Evolutionary conservation across 768 basidiomycete species (phyloP).

Genomic region (Baorangia bicolor): DNA sequence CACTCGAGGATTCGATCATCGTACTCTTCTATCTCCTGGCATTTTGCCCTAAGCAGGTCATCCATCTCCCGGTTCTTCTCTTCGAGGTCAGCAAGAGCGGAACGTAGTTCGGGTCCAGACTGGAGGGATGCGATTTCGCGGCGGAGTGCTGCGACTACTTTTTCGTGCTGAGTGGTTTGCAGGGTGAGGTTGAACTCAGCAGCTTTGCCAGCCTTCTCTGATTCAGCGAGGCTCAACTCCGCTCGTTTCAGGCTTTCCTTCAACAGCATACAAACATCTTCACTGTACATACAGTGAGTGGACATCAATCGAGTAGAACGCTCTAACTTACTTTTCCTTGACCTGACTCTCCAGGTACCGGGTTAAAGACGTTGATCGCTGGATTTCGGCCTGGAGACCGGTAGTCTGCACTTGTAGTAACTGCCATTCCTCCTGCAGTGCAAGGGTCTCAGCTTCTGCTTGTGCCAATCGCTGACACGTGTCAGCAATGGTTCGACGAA

Average conservation of each 20-base stretch:
- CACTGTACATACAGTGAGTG: slow-evolving; percentile 38
- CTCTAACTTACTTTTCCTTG: slow-evolving; percentile 53
- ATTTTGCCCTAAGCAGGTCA: slow-evolving; percentile 64
- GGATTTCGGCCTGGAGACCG: slow-evolving; percentile 60
- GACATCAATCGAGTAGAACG: not conserved
- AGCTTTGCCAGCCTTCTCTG: slow-evolving; percentile 57
- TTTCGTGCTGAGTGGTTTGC: slow-evolving; percentile 64
- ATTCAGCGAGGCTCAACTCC: slow-evolving; percentile 45
- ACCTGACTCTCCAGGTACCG: slow-evolving; percentile 64
- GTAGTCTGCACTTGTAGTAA: slow-evolving; percentile 56
- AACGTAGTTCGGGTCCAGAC: slow-evolving; percentile 54
- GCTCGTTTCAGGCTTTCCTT: slow-evolving; percentile 41
- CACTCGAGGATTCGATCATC: slow-evolving; percentile 81
- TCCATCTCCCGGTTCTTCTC: slow-evolving; percentile 78
- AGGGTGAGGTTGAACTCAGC: slow-evolving; percentile 67
- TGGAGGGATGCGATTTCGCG: slow-evolving; percentile 53
- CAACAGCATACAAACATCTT: slow-evolving; percentile 41
- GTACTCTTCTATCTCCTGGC: slow-evolving; percentile 78
- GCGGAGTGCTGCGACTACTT: slow-evolving; percentile 57
- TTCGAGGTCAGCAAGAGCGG: slow-evolving; percentile 56
- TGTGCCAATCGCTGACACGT: slow-evolving; percentile 43
- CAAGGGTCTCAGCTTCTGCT: slow-evolving; percentile 35
- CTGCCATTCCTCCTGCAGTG: slow-evolving; percentile 50
- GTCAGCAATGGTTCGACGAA: slow-evolving; percentile 37
- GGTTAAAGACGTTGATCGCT: slow-evolving; percentile 58